These are phyloP conservation scores for Ogataea ramenticola DNA, from an alignment of 805 yeast genomes.

Conservation along the genomic window DNA sequence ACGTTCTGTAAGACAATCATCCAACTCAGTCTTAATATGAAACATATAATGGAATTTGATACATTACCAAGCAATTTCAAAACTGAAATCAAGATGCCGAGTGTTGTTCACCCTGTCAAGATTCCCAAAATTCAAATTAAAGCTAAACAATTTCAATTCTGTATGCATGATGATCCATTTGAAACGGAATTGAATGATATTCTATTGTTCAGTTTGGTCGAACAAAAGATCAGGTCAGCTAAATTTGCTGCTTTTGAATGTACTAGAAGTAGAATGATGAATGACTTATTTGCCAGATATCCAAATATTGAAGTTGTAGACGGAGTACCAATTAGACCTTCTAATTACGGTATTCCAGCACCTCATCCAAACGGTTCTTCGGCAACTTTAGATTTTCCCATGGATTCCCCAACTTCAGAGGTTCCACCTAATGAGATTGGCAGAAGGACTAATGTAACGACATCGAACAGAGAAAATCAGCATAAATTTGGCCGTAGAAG, in stretches of 20 bases:
- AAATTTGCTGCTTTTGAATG: slow-evolving; percentile 27
- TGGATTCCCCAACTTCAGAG: too few relatives aligned
- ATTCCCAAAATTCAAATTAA: slow-evolving; percentile 54
- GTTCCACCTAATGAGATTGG: too few relatives aligned
- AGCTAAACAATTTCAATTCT: slow-evolving; percentile 49
- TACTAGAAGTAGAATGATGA: slow-evolving; percentile 11
- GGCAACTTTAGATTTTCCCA: too few relatives aligned
- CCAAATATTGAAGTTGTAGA: slow-evolving; percentile 13
- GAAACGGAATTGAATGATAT: slow-evolving; percentile 65
- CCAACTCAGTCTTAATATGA: slow-evolving; percentile 36
- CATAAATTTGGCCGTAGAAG: neutral
- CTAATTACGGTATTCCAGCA: neutral
- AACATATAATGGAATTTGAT: slow-evolving; percentile 15
- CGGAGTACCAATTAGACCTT: slow-evolving; percentile 11
- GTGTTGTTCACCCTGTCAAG: slow-evolving; percentile 30
- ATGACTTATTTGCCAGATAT: slow-evolving; percentile 28
- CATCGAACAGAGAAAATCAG: neutral
- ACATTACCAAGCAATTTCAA: slow-evolving; percentile 20
- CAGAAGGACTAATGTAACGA: neutral
- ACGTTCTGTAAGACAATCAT: slow-evolving; percentile 62
- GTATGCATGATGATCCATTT: slow-evolving; percentile 85
- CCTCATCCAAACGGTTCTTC: neutral
- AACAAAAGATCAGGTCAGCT: slow-evolving; percentile 54
- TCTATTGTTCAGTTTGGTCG: slow-evolving; percentile 58
- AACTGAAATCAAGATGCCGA: slow-evolving; percentile 23